A percentile compares a stretch with the other conserved stretches of the same genome.
phyloP scores from a whole-genome alignment of 2,329 filamentous ascomycete genomes.

The Fusarium nematophilum region DNA sequence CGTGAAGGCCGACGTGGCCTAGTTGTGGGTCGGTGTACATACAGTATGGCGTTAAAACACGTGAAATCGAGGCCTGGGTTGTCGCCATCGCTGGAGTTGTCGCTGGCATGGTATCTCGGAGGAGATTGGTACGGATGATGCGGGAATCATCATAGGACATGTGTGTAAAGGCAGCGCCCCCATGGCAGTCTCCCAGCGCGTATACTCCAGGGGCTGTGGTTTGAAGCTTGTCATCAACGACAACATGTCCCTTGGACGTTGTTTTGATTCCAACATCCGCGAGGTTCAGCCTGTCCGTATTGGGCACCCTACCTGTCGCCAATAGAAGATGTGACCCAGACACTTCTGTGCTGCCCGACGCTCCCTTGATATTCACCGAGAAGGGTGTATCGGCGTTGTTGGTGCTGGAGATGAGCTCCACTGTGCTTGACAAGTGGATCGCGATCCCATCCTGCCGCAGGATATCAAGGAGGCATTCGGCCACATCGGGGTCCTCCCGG shows the following conservation, averaged over 20 bases:
- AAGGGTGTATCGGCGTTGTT: slow-evolving; percentile 25
- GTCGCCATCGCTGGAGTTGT: slow-evolving; percentile 43
- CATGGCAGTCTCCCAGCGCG: slow-evolving; percentile 64
- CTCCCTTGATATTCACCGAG: slow-evolving; percentile 32
- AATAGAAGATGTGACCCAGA: slow-evolving; percentile 60
- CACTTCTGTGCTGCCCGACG: slow-evolving; percentile 41
- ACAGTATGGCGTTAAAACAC: slow-evolving; percentile 58
- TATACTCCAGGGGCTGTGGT: slow-evolving; percentile 58
- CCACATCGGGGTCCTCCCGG: slow-evolving; percentile 61
- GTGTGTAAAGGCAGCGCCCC: slow-evolving; percentile 65
- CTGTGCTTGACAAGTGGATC: slow-evolving; percentile 52
- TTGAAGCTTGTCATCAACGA: slow-evolving; percentile 56
- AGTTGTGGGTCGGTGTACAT: slow-evolving; percentile 66
- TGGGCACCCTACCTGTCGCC: slow-evolving; percentile 61
- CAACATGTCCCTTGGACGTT: slow-evolving; percentile 56
- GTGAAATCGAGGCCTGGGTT: slow-evolving; percentile 39
- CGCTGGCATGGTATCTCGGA: slow-evolving; percentile 42
- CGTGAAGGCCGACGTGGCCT: slow-evolving; percentile 61
- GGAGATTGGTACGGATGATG: slow-evolving; percentile 59
- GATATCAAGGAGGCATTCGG: slow-evolving; percentile 55
- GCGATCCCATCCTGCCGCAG: slow-evolving; percentile 59
- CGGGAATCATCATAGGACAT: slow-evolving; percentile 68
- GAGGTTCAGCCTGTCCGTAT: slow-evolving; percentile 59
- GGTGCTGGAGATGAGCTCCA: slow-evolving; percentile 41
- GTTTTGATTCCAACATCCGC: slow-evolving; percentile 53